Percentiles rank a stretch among this genome's conserved stretches.
Evolutionary conservation across 1,139 yeast species (phyloP).

Genomic region (Hyphopichia fennica): DNA sequence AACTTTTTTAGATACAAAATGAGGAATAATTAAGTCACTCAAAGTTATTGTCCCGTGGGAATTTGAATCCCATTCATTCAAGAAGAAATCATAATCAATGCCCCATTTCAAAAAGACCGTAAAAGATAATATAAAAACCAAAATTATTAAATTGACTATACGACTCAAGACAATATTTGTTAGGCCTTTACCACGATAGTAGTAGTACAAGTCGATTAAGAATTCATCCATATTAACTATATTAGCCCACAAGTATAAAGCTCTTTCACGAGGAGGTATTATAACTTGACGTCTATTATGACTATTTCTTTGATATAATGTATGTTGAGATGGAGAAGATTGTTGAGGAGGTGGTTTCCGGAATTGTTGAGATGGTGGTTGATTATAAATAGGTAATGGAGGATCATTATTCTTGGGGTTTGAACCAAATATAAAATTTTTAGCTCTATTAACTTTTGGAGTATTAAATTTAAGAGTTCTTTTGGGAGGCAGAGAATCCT

Average conservation of each 20-base stretch:
- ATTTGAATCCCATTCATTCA: conserved; percentile 18
- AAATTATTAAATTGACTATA: conserved; percentile 64
- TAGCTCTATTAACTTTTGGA: conserved; percentile 9
- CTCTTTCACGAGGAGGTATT: conserved; percentile 69
- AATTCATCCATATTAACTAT: conserved; percentile 88
- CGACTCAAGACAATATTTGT: conserved; percentile 70
- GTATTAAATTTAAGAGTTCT: conserved; percentile 10
- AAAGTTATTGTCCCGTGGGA: conserved; percentile 27
- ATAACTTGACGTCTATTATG: conserved; percentile 16
- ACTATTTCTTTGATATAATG: conserved; percentile 13
- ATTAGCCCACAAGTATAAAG: conserved; percentile 95
- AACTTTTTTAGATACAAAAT: conserved; percentile 54
- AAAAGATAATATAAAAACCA: conserved; percentile 75
- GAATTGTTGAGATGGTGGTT: conserved; percentile 8
- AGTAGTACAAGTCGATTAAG: conserved; percentile 76
- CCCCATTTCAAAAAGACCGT: conserved; percentile 84
- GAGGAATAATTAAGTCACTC: conserved; percentile 52
- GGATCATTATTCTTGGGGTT: background rate
- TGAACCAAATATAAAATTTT: background rate
- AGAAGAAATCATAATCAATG: conserved; percentile 57
- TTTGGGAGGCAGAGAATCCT: conserved; percentile 10
- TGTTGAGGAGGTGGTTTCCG: conserved; percentile 8
- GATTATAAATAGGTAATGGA: conserved; percentile 4
- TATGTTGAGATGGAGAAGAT: conserved; percentile 8
- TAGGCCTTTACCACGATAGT: conserved; percentile 84